Percentiles rank a stretch among this genome's conserved stretches.
Evolutionary conservation across 2,329 filamentous ascomycete species (phyloP).

Genomic region (Monilinia aucupariae): DNA sequence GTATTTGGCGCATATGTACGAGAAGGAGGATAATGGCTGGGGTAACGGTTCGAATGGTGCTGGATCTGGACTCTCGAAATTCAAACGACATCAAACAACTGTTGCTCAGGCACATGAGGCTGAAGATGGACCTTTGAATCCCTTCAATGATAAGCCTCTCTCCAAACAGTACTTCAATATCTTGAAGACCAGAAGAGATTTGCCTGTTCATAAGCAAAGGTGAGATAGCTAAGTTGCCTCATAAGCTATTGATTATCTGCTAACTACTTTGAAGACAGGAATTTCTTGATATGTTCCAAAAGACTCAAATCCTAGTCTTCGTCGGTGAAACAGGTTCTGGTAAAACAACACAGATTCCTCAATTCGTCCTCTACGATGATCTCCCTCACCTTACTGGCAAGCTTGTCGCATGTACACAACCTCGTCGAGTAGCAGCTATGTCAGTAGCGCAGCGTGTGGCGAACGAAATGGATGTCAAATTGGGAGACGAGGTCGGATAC

Average conservation of each 20-base stretch:
- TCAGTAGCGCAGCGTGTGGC: conserved; percentile 97
- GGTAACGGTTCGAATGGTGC: conserved; percentile 38
- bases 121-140: conserved; percentile 77
- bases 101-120: conserved; percentile 64
- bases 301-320: conserved; percentile 93
- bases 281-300: conserved; percentile 88
- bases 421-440: conserved; percentile 96
- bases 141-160: conserved; percentile 74
- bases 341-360: conserved; percentile 98
- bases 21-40: conserved; percentile 39
- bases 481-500: conserved; percentile 95
- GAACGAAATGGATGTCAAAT: conserved; percentile 86
- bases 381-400: conserved; percentile 80
- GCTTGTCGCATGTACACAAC: conserved; percentile 95
- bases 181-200: conserved; percentile 71
- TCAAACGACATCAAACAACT: conserved; percentile 77
- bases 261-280: conserved; percentile 58
- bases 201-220: conserved; percentile 90
- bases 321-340: conserved; percentile 98
- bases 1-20: conserved; percentile 87
- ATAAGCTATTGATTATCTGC: neutral
- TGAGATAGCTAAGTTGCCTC: conserved; percentile 37
- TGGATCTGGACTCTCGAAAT: conserved; percentile 39
- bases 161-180: conserved; percentile 87
- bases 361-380: conserved; percentile 97